Conservation (phyloP, 768 basidiomycete species). For the Naganishia vishniacii region DNA sequence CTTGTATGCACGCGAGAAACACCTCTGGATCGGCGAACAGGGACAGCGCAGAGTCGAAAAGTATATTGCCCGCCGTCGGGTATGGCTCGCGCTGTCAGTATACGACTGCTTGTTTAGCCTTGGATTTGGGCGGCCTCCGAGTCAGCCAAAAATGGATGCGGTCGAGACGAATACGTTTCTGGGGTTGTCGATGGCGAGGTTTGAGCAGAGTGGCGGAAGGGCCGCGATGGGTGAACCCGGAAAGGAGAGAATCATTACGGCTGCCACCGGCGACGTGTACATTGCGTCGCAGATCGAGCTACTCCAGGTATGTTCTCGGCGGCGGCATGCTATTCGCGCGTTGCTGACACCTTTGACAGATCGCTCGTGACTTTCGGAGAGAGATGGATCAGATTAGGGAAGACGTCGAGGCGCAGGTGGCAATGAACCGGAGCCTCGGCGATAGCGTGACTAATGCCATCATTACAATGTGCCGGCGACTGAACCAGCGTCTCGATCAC, state of each 20-base stretch:
- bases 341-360: slow-evolving; percentile 9
- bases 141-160: slow-evolving; percentile 34
- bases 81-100: slow-evolving; percentile 33
- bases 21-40: slow-evolving; percentile 24
- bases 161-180: slow-evolving; percentile 35
- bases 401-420: slow-evolving; percentile 30
- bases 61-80: slow-evolving; percentile 38
- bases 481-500: slow-evolving; percentile 36
- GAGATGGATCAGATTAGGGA: slow-evolving; percentile 33
- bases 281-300: slow-evolving; percentile 38
- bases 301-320: slow-evolving; percentile 24
- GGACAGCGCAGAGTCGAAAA: slow-evolving; percentile 32
- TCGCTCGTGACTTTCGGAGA: slow-evolving; percentile 35
- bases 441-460: slow-evolving; percentile 30
- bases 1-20: slow-evolving; percentile 27
- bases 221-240: background rate
- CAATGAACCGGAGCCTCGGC: slow-evolving; percentile 24
- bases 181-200: slow-evolving; percentile 29
- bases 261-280: slow-evolving; percentile 35
- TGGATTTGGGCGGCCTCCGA: slow-evolving; percentile 39
- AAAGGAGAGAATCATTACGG: slow-evolving; percentile 25
- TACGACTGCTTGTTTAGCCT: slow-evolving; percentile 37
- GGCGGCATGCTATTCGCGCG: background rate
- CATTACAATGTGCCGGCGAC: slow-evolving; percentile 32
- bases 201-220: background rate